Percentiles rank a stretch among this genome's conserved stretches.
phyloP scores from a whole-genome alignment of 2,329 filamentous ascomycete species.

The Alternaria consortialis region DNA sequence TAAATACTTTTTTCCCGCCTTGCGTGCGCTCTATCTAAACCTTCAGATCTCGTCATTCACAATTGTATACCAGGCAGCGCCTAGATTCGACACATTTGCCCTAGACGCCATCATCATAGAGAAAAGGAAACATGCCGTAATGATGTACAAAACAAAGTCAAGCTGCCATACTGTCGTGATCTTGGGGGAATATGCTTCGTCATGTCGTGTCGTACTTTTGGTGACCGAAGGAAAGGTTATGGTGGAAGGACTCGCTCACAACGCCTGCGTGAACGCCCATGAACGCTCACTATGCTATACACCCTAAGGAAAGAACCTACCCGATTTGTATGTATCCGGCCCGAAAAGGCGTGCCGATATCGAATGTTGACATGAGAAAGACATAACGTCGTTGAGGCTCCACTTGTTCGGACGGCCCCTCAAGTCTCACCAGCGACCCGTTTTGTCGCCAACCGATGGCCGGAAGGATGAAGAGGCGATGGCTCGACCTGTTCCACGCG shows the following conservation, averaged over 20 bases:
- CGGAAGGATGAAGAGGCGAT: conserved; percentile 49
- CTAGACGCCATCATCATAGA: conserved; percentile 16
- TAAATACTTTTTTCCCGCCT: conserved; percentile 21
- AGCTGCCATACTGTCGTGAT: conserved; percentile 33
- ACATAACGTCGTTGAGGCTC: neutral
- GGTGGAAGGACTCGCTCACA: conserved; percentile 25
- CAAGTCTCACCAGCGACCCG: conserved; percentile 20
- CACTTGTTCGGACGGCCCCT: conserved; percentile 5
- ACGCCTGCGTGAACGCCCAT: conserved; percentile 42
- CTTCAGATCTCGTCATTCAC: neutral
- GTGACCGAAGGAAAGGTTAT: conserved; percentile 23
- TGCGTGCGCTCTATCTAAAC: conserved; percentile 21
- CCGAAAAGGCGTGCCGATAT: conserved; percentile 16
- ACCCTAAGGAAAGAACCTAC: conserved; percentile 30
- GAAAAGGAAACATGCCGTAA: conserved; percentile 19
- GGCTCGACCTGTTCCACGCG: conserved; percentile 49
- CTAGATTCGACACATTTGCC: neutral
- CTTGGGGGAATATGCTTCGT: conserved; percentile 41
- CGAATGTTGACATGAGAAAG: conserved; percentile 14
- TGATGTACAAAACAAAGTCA: conserved; percentile 35
- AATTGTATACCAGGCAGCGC: conserved; percentile 4
- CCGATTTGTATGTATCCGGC: conserved; percentile 23
- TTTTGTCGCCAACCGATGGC: conserved; percentile 43
- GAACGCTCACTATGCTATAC: conserved; percentile 50
- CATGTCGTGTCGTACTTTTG: conserved; percentile 45